A percentile compares a stretch with the other conserved stretches of the same genome.
phyloP scores from a whole-genome alignment of 2,329 filamentous ascomycete species.

The Aspergillus sergii region DNA sequence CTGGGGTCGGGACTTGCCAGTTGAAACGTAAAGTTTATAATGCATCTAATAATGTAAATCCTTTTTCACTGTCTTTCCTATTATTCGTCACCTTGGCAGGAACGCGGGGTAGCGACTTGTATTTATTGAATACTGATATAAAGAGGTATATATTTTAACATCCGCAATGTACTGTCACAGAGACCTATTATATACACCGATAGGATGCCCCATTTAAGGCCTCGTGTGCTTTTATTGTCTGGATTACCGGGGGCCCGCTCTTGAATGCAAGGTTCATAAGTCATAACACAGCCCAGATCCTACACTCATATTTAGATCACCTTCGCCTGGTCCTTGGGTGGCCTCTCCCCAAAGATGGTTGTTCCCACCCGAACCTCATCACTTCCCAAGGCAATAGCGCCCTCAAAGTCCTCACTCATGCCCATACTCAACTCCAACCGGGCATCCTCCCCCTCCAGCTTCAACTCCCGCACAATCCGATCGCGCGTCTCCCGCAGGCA shows the following conservation, averaged over 20 bases:
- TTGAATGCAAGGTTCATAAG: conserved; percentile 15
- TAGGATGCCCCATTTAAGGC: neutral
- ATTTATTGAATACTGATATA: conserved; percentile 16
- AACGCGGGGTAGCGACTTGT: conserved; percentile 10
- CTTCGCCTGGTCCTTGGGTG: conserved; percentile 76
- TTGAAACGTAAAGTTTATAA: conserved; percentile 2
- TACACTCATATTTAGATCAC: conserved; percentile 46
- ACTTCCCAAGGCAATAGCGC: conserved; percentile 80
- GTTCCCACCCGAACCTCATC: conserved; percentile 89
- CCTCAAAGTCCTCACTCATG: conserved; percentile 96
- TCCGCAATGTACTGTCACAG: neutral
- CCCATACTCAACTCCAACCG: conserved; percentile 92
- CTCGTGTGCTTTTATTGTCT: neutral
- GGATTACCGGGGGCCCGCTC: neutral
- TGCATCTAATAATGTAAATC: conserved; percentile 8
- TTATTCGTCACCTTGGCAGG: neutral
- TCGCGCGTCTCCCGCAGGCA: conserved; percentile 70
- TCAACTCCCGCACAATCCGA: conserved; percentile 65
- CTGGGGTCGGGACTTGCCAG: neutral
- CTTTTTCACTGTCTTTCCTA: neutral
- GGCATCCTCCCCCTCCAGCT: conserved; percentile 47
- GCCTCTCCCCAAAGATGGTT: conserved; percentile 87
- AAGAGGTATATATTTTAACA: conserved; percentile 12
- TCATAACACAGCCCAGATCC: neutral
- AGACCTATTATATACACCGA: neutral